Evolutionary conservation across 306 rosid species (phyloP).

Genomic region (Arachis hypogaea): DNA sequence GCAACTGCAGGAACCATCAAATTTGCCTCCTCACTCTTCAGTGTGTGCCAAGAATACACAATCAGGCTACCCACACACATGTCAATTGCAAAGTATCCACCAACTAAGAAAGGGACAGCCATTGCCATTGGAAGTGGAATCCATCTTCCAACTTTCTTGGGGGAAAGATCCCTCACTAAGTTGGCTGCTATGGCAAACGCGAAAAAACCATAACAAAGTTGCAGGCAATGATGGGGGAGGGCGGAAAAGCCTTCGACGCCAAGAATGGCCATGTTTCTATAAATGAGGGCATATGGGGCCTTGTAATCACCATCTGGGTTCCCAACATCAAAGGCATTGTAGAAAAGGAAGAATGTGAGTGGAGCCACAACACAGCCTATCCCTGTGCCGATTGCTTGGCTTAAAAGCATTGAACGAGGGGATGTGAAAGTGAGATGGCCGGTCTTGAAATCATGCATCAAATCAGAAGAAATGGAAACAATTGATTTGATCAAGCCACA

Average conservation of each 20-base stretch:
- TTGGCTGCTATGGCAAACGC: constrained; percentile 76
- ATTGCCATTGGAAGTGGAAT: constrained; percentile 97
- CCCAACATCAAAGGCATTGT: constrained; percentile 92
- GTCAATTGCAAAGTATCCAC: constrained; percentile 92
- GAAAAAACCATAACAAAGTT: constrained; percentile 83
- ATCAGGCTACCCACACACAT: constrained; percentile 91
- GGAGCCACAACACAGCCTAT: constrained; percentile 95
- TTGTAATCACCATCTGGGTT: constrained; percentile 84
- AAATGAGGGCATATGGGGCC: constrained; percentile 94
- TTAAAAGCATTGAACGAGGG: constrained; percentile 86
- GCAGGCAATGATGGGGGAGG: constrained; percentile 82
- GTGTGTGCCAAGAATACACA: constrained; percentile 74
- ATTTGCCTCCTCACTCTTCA: constrained; percentile 55
- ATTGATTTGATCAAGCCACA: constrained; percentile 95
- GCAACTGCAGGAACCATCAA: constrained; percentile 94
- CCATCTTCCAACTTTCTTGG: constrained; percentile 59
- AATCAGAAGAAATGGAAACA: constrained; percentile 89
- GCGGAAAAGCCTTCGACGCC: constrained; percentile 95
- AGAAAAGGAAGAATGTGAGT: constrained; percentile 80
- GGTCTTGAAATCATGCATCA: constrained; percentile 96
- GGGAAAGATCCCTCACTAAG: constrained; percentile 72
- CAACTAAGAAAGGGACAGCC: constrained; percentile 97
- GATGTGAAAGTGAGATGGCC: constrained; percentile 95
- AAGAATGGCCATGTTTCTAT: constrained; percentile 95
- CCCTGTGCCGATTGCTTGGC: constrained; percentile 95